Conservation (phyloP, 805 yeast genomes). For the Candida easanensis region DNA sequence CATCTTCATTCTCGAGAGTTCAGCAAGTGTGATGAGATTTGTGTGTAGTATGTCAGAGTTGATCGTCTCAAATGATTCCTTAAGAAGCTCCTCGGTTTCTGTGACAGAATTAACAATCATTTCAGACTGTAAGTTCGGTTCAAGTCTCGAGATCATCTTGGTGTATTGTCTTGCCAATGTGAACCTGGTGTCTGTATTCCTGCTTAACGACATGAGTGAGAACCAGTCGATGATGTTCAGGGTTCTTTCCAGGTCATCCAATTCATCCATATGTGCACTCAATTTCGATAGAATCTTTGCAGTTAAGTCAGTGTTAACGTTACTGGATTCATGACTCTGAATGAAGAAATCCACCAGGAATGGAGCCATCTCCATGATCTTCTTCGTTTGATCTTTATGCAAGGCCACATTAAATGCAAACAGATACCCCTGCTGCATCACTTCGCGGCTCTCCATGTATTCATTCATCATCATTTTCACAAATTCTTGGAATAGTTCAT, state of each 20-base stretch:
- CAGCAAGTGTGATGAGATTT: constrained; percentile 35
- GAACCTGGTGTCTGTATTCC: constrained; percentile 58
- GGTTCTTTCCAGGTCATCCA: constrained; percentile 27
- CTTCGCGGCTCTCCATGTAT: constrained; percentile 10
- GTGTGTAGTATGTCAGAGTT: constrained; percentile 34
- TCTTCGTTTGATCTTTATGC: constrained; percentile 20
- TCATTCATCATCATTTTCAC: constrained; percentile 16
- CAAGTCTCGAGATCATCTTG: constrained; percentile 37
- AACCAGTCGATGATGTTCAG: constrained; percentile 50
- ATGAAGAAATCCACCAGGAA: neutral
- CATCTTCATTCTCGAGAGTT: constrained; percentile 22
- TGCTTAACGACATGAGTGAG: constrained; percentile 40
- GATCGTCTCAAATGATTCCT: constrained; percentile 31
- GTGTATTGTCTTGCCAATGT: constrained; percentile 66
- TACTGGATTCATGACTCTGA: neutral
- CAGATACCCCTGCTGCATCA: constrained; percentile 16
- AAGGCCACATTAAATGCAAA: constrained; percentile 20
- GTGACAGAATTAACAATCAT: constrained; percentile 30
- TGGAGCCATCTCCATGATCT: neutral
- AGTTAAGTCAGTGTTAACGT: constrained; percentile 12
- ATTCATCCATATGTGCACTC: constrained; percentile 12
- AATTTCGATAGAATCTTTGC: constrained; percentile 28
- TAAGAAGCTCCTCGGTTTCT: constrained; percentile 26
- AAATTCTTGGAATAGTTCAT: constrained; percentile 12
- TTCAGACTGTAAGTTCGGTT: constrained; percentile 40